phyloP scores from a whole-genome alignment of 2,329 filamentous ascomycete genomes.

The Pyrenophora teres region DNA sequence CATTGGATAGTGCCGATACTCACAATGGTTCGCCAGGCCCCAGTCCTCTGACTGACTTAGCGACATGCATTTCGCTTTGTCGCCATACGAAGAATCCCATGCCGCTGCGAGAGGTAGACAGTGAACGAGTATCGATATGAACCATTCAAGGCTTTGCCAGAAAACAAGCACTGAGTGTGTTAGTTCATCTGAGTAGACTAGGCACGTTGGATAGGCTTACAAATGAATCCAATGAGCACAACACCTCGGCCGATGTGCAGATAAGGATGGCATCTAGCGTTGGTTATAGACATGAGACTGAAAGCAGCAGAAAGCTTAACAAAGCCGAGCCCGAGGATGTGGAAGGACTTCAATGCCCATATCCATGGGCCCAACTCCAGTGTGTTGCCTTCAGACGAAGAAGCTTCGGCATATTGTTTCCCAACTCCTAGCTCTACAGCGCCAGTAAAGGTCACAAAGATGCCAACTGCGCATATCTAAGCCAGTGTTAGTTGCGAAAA shows the following conservation, averaged over 20 bases:
- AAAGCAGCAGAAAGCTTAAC: constrained; percentile 56
- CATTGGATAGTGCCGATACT: background rate
- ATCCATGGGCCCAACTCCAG: constrained; percentile 9
- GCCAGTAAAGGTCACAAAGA: constrained; percentile 11
- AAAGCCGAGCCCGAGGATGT: constrained; percentile 51
- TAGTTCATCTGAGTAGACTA: background rate
- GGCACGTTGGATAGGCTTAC: constrained; percentile 33
- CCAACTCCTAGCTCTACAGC: constrained; percentile 48
- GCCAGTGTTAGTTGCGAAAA: background rate
- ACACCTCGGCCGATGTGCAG: constrained; percentile 23
- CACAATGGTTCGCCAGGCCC: constrained; percentile 52
- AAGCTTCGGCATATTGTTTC: constrained; percentile 37
- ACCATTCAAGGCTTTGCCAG: constrained; percentile 50
- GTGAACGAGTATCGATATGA: constrained; percentile 52
- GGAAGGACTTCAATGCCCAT: constrained; percentile 32
- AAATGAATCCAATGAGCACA: constrained; percentile 47
- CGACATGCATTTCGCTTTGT: constrained; percentile 21
- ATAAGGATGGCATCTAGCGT: constrained; percentile 43
- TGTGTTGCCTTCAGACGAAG: background rate
- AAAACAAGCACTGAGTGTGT: constrained; percentile 20
- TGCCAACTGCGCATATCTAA: constrained; percentile 7
- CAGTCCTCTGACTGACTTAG: constrained; percentile 52
- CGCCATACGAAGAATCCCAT: constrained; percentile 45
- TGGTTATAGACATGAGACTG: constrained; percentile 51
- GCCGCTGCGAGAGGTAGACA: constrained; percentile 52